Evolutionary conservation across 2,329 filamentous ascomycete genomes (phyloP).

Genomic region (Coniella vitis): DNA sequence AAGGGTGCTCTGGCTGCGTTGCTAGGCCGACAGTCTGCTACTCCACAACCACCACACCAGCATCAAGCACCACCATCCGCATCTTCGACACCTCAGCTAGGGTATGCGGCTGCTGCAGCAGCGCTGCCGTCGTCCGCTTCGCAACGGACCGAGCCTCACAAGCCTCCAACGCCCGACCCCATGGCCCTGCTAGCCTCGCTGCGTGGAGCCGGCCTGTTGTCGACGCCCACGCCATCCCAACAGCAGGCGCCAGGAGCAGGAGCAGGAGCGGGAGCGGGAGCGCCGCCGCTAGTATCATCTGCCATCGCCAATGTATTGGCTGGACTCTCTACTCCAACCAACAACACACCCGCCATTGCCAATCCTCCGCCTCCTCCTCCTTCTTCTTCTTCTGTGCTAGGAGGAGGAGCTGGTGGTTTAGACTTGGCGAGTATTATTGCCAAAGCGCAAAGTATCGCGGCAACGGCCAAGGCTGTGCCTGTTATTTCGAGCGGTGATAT

Average conservation of each 20-base stretch:
- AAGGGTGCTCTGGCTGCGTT: constrained; percentile 53
- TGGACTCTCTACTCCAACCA: constrained; percentile 21
- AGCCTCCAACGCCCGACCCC: constrained; percentile 36
- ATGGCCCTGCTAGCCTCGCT: constrained; percentile 60
- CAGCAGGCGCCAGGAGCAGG: constrained; percentile 30
- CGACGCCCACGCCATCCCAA: constrained; percentile 33
- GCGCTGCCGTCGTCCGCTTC: constrained; percentile 45
- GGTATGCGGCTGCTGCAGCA: constrained; percentile 27
- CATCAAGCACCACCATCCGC: constrained; percentile 8
- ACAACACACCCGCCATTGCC: neutral
- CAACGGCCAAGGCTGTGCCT: constrained; percentile 14
- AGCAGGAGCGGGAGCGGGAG: too few relatives aligned
- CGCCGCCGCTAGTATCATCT: constrained; percentile 27
- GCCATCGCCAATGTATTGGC: constrained; percentile 6
- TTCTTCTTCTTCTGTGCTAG: neutral
- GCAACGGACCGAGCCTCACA: constrained; percentile 33
- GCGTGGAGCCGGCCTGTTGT: constrained; percentile 60
- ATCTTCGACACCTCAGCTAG: constrained; percentile 14
- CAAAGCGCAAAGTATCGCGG: constrained; percentile 16
- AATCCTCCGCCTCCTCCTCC: too few relatives aligned
- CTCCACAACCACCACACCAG: constrained; percentile 39
- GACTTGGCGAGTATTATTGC: constrained; percentile 24
- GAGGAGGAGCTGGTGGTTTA: constrained; percentile 11
- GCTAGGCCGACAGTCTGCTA: constrained; percentile 46
- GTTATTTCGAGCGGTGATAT: constrained; percentile 32